phyloP scores from a whole-genome alignment of 2,329 filamentous ascomycete species.

The Bisporella sp. region DNA sequence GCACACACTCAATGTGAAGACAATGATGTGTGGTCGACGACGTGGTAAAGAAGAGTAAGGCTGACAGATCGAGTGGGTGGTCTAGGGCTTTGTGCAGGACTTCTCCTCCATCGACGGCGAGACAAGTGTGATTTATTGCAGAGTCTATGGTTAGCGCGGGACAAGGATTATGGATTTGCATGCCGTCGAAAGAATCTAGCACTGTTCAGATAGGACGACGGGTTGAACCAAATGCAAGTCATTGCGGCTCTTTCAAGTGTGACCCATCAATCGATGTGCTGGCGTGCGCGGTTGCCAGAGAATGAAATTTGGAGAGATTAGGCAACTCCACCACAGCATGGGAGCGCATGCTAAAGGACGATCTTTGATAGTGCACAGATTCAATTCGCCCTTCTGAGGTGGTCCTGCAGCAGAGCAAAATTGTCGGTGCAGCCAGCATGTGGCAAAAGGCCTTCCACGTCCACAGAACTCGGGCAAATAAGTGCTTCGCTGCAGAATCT shows the following conservation, averaged over 20 bases:
- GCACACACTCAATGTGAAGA: slow-evolving; percentile 25
- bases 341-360: slow-evolving; percentile 28
- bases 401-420: slow-evolving; percentile 24
- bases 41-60: slow-evolving; percentile 28
- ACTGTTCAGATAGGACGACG: slow-evolving; percentile 33
- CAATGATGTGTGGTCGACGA: slow-evolving; percentile 25
- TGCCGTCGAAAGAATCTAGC: slow-evolving; percentile 22
- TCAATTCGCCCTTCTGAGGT: slow-evolving; percentile 25
- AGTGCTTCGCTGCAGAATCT: slow-evolving; percentile 15
- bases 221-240: slow-evolving; percentile 25
- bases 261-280: slow-evolving; percentile 76
- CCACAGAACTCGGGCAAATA: slow-evolving; percentile 20
- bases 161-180: slow-evolving; percentile 26
- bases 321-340: slow-evolving; percentile 52
- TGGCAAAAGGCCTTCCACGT: slow-evolving; percentile 24
- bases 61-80: slow-evolving; percentile 27
- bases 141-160: slow-evolving; percentile 26
- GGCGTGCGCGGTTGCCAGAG: slow-evolving; percentile 82
- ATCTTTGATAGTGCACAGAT: slow-evolving; percentile 25
- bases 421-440: slow-evolving; percentile 24
- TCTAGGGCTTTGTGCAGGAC: slow-evolving; percentile 27
- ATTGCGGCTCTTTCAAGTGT: slow-evolving; percentile 58
- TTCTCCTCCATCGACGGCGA: slow-evolving; percentile 46
- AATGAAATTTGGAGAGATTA: slow-evolving; percentile 57
- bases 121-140: slow-evolving; percentile 59